Evolutionary conservation across 176 grass and related monocot species (phyloP), one percentile per base, ranked within the genome.

Genomic region (Ampelocalamus luodianensis): DNA sequence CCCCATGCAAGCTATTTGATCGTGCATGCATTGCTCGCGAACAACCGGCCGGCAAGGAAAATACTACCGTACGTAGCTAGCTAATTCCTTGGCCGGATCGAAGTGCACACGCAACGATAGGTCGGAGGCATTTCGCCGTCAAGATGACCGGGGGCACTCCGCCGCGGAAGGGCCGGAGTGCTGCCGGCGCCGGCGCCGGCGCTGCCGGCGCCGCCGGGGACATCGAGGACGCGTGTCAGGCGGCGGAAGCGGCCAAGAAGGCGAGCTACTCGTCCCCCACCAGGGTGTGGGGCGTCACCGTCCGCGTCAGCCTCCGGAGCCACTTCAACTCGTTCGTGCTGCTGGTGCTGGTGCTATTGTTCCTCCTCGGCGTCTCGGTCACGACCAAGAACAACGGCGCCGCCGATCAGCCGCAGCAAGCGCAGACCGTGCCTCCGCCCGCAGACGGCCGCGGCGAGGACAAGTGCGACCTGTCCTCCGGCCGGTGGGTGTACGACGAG

Each of bases 401-500:
- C 37, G 48, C 2, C 63, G 10, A 1, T 0, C 14, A 34, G 26
- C 18, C 40, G 18, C 3, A 26, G 5, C 68, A 26, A 5, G 42
- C 32, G 58, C 29, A 50, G 61, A 65, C 54, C 0, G 2, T 56
- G 4, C 7, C 23, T 3, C 14, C 14, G 15, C 14, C 15, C 49
- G 14, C 38, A 3, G 44, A 3, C 8, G 8, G 14, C 24, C 15
- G 3, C n/a, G 38, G 37, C 32, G 17, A 22, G 18, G 85, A 54
- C 13, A 65, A 61, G 8, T 97, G 94, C 56, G 84, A 97, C 76
- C 79, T 92, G 59, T 94, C 82, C 22, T 87, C 88, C 6, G 94
- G 94, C 5, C 56, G 44, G 65, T 97, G 94, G 94, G 92, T 97
- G 34, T 92, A 92, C 48, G 90, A 94, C 32, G 81, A 74, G 45